Evolutionary conservation across 768 basidiomycete genomes (phyloP).

Genomic region (Lyophyllum semitale): DNA sequence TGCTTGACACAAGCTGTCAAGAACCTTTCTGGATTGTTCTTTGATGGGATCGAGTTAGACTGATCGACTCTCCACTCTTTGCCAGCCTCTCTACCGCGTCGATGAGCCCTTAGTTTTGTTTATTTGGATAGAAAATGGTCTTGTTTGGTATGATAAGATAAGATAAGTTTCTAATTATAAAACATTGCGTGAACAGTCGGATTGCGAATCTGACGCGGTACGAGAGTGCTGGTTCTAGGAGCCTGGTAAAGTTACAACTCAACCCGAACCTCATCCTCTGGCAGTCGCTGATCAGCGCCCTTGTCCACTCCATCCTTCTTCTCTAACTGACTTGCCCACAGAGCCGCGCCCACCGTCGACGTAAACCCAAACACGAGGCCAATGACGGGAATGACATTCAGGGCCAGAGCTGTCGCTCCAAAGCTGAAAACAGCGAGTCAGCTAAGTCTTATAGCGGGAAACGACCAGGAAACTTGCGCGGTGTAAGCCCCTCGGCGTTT

Average conservation of each 20-base stretch:
- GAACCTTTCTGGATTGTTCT: no score
- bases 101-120: no score
- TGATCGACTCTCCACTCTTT: no score
- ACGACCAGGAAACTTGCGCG: constrained; percentile 42
- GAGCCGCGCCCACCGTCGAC: constrained; percentile 66
- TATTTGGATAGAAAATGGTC: no score
- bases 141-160: no score
- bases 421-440: constrained; percentile 37
- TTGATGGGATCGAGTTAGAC: no score
- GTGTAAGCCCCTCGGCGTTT: constrained; percentile 61
- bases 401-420: constrained; percentile 56
- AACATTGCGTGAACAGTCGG: no score
- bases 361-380: constrained; percentile 65
- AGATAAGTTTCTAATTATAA: no score
- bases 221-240: no score
- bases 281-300: constrained; percentile 12
- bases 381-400: constrained; percentile 62
- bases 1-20: no score
- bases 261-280: constrained; percentile 21
- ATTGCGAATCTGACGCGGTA: no score
- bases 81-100: no score
- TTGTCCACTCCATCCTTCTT: constrained; percentile 16
- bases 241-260: constrained; percentile 17
- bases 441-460: background rate
- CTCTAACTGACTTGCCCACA: constrained; percentile 75